A percentile compares a stretch with the other conserved stretches of the same genome.
Evolutionary conservation across 2,329 filamentous ascomycete species (phyloP).

Genomic region (Cordyceps cicadae): DNA sequence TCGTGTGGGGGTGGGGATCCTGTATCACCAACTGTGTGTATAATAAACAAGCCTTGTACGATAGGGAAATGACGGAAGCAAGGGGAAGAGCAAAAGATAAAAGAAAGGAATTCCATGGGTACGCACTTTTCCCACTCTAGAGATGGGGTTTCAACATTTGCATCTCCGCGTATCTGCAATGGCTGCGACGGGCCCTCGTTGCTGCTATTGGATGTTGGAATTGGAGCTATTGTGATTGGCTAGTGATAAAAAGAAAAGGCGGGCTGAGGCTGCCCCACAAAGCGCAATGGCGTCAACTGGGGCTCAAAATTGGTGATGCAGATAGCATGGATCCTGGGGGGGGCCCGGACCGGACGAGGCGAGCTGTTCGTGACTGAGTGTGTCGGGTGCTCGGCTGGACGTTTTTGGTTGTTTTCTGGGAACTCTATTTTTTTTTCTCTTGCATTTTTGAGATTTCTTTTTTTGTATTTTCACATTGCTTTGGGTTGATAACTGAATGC

Average conservation of each 20-base stretch:
- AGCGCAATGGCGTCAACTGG: constrained; percentile 28
- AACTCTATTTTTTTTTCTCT: background rate
- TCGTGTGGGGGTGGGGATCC: background rate
- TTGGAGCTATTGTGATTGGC: constrained; percentile 9
- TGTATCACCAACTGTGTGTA: constrained; percentile 3
- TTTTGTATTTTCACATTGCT: background rate
- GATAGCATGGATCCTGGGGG: background rate
- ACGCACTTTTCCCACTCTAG: background rate
- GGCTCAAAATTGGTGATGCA: constrained; percentile 13
- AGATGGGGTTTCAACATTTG: background rate
- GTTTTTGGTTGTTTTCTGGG: constrained; percentile 13
- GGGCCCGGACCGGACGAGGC: constrained; percentile 15
- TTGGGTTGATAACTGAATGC: background rate
- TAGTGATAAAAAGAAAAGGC: constrained; percentile 15
- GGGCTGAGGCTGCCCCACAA: constrained; percentile 7
- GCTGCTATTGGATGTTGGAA: background rate
- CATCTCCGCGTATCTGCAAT: constrained; percentile 5
- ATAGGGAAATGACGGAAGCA: background rate
- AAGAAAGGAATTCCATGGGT: background rate
- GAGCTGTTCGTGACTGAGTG: background rate
- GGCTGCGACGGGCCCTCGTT: background rate
- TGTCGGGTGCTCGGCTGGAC: constrained; percentile 10
- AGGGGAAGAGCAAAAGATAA: background rate
- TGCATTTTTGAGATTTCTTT: background rate
- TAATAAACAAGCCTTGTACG: background rate